Evolutionary conservation across 441 rosid genomes (phyloP).

Genomic region (Erodium trifolium): DNA sequence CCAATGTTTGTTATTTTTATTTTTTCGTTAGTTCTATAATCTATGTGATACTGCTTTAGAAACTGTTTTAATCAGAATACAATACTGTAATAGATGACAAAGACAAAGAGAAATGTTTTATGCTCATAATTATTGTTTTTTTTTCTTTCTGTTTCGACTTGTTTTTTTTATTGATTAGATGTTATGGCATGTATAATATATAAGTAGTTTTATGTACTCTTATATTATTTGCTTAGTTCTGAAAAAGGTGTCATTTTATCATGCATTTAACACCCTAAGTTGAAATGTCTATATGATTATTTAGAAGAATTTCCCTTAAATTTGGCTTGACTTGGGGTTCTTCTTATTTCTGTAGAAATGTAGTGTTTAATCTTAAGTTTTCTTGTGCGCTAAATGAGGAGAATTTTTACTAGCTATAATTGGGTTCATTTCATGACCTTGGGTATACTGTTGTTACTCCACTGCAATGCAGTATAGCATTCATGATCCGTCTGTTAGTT

Average conservation of each 20-base stretch:
- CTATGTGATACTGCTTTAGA: background rate
- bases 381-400: background rate
- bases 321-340: no score
- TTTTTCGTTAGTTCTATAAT: background rate
- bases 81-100: background rate
- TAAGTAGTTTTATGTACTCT: no score
- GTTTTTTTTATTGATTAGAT: no score
- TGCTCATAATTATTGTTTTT: background rate
- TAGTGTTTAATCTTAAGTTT: background rate
- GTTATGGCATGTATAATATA: no score
- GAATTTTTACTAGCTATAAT: background rate
- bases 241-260: no score
- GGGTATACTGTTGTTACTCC: background rate
- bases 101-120: background rate
- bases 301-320: no score
- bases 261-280: no score
- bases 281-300: no score
- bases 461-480: background rate
- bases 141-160: no score
- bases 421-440: background rate
- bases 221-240: no score
- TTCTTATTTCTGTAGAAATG: background rate
- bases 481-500: background rate
- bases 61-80: background rate
- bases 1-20: background rate